These are phyloP conservation scores for Nannochloropsis gaditana DNA, from an alignment of 108 stramenopile species.

Conservation along the genomic window DNA sequence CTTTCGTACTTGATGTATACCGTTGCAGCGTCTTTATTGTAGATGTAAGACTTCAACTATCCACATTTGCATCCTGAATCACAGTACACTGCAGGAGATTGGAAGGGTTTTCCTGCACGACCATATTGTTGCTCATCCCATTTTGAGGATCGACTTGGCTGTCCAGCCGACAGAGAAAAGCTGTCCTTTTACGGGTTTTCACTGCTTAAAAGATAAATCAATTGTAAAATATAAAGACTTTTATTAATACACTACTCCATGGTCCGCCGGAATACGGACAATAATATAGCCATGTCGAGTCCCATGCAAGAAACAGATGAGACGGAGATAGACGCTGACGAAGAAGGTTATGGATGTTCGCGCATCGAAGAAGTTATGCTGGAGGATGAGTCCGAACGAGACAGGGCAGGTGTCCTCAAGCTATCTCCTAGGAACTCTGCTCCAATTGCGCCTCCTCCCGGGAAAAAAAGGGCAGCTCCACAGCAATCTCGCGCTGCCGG, in stretches of 20 bases:
- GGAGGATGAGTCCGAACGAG: background rate
- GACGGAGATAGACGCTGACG: background rate
- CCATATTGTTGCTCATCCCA: no score
- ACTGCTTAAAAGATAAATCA: no score
- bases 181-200: no score
- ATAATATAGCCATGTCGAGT: background rate
- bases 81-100: no score
- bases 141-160: no score
- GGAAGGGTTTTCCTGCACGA: no score
- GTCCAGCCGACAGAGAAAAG: no score
- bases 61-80: no score
- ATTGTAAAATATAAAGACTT: no score
- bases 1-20: no score
- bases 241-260: background rate
- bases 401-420: background rate
- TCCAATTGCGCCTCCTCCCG: background rate
- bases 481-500: background rate
- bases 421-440: background rate
- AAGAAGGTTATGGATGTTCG: background rate
- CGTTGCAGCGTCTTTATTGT: no score
- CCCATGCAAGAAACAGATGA: background rate
- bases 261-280: background rate
- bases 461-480: background rate
- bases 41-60: no score
- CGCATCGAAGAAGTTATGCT: conserved; percentile 15